Conservation (phyloP, 2,329 filamentous ascomycete genomes). For the Phyllosticta citrichinensis region DNA sequence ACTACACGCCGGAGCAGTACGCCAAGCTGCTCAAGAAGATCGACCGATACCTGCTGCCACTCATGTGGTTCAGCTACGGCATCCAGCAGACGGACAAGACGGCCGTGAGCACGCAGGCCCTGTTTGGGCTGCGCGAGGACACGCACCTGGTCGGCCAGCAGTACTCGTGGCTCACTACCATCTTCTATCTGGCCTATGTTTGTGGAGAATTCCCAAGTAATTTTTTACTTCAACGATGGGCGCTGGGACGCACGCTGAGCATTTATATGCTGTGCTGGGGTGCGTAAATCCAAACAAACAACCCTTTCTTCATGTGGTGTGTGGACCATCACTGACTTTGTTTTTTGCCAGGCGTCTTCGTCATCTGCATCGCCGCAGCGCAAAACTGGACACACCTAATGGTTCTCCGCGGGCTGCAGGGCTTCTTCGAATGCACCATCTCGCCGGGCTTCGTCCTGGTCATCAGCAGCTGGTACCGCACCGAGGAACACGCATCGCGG, state of each 20-base stretch:
- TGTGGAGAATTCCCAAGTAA: constrained; percentile 14
- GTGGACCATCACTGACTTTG: too few relatives aligned
- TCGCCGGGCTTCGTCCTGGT: constrained; percentile 26
- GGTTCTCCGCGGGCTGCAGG: constrained; percentile 26
- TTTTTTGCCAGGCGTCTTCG: constrained; percentile 5
- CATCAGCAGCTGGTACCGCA: constrained; percentile 26
- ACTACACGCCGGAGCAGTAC: constrained; percentile 9
- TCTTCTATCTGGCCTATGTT: constrained; percentile 37
- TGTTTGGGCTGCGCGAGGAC: constrained; percentile 41
- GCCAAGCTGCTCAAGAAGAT: constrained; percentile 8
- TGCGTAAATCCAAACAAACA: not conserved
- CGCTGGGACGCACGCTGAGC: constrained; percentile 9
- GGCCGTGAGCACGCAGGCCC: constrained; percentile 34
- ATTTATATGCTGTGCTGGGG: constrained; percentile 10
- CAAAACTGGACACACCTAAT: constrained; percentile 25
- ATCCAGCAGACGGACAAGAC: constrained; percentile 47
- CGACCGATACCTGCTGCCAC: constrained; percentile 7
- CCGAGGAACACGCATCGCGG: constrained; percentile 25
- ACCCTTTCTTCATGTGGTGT: too few relatives aligned
- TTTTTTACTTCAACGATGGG: constrained; percentile 12
- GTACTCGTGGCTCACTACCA: constrained; percentile 51
- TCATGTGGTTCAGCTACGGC: constrained; percentile 35
- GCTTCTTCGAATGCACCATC: constrained; percentile 30
- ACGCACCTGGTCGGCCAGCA: constrained; percentile 38
- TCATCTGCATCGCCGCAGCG: constrained; percentile 7